Evolutionary conservation across 805 yeast species (phyloP), one percentile per base, ranked within the genome.

Genomic region (Metschnikowia continentalis): DNA sequence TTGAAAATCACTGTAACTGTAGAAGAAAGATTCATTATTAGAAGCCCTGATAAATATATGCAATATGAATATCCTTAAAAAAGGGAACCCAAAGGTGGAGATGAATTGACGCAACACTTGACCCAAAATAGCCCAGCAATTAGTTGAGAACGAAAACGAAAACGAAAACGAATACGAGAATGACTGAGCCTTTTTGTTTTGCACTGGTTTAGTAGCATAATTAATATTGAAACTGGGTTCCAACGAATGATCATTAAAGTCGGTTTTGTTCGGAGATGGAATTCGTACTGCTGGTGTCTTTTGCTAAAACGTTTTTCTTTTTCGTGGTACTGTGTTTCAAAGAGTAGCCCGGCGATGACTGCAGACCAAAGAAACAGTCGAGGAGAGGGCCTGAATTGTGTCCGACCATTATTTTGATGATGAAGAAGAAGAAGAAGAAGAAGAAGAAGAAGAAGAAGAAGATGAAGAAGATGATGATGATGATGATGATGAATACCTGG

Each of bases 21-120:
- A 40, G 8, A 55, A 51, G 19, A 50, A 49, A 1, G 55, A 51
- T 35, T 57, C 56, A 20, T 48, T 32, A 15, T 50, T 52, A 7
- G 58, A 53, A 2, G 72, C 68, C 8, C 57, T 50, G 37, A 49
- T 50, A 41, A 71, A 66, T 63, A 70, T 60, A 51, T 59, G 70
- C n/a, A 63, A 51, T 0, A 79, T 68, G 38, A 74, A 56, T 1
- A 77, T 65, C 47, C 2, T 17, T 2, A 79, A 62, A 45, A 78
- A 71, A 1, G 83, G 82, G 26, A 69, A 63, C 0, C 73, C 74
- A 55, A 74, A 72, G 1, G 69, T 51, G 20, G 62, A 55, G 50
- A 76, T 58, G 45, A 70, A 71, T 15, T 64, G 56, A 22, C 65
- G 60, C 6, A 71, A 46, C 1, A 67, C 13, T 26, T 66, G 57